These are phyloP conservation scores for Stenogyne calaminthoides DNA, from an alignment of 305 asterid genomes.

Conservation along the genomic window DNA sequence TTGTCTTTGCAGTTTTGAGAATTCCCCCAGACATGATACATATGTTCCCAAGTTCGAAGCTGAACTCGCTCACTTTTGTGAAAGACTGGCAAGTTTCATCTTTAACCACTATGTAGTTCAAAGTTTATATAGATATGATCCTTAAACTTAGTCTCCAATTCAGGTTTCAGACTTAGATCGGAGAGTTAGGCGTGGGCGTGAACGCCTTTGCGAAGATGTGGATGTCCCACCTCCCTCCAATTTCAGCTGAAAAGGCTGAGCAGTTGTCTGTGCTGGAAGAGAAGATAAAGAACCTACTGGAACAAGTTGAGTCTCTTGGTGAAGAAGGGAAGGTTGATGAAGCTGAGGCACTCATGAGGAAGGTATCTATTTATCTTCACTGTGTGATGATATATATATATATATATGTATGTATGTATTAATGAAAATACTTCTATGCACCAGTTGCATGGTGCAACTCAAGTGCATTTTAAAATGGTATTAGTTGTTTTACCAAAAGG, in stretches of 20 bases:
- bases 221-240: slow-evolving; percentile 90
- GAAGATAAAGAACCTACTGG: slow-evolving; percentile 90
- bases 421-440: neutral
- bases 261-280: slow-evolving; percentile 87
- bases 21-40: slow-evolving; percentile 87
- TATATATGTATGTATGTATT: too few species aligned
- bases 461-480: too few species aligned
- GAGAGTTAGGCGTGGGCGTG: slow-evolving; percentile 94
- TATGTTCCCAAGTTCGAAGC: slow-evolving; percentile 89
- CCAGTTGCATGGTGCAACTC: too few species aligned
- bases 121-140: slow-evolving; percentile 7
- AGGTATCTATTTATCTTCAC: slow-evolving; percentile 46
- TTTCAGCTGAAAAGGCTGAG: slow-evolving; percentile 91
- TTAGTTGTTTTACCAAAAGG: too few species aligned
- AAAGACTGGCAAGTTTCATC: slow-evolving; percentile 71
- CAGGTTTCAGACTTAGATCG: slow-evolving; percentile 94
- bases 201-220: slow-evolving; percentile 90
- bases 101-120: slow-evolving; percentile 20
- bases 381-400: neutral
- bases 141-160: slow-evolving; percentile 15
- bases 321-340: slow-evolving; percentile 99
- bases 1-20: slow-evolving; percentile 71
- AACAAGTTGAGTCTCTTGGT: slow-evolving; percentile 98
- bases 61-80: slow-evolving; percentile 92
- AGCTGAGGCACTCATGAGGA: slow-evolving; percentile 98